Percentiles rank a stretch among this genome's conserved stretches.
These are phyloP conservation scores for Halteria grandinella DNA, from an alignment of 73 alveolate genomes.

Conservation along the genomic window DNA sequence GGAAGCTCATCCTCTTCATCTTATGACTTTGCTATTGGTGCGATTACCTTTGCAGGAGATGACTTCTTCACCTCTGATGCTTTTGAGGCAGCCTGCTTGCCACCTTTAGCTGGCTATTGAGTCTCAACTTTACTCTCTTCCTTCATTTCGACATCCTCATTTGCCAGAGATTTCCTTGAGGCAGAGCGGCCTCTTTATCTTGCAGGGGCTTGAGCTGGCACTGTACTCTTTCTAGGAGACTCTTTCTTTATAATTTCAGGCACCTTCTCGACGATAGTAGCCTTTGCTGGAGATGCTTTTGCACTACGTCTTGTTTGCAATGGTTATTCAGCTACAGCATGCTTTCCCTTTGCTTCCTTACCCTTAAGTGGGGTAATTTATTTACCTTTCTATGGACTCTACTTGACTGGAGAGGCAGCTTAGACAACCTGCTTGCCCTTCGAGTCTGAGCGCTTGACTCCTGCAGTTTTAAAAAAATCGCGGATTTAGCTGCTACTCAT, in stretches of 20 bases:
- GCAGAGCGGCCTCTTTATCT: too few species aligned
- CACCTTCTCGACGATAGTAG: neutral
- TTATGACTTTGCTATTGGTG: neutral
- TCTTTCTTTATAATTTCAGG: too few species aligned
- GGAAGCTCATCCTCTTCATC: neutral
- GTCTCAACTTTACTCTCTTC: too few species aligned
- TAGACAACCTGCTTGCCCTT: slow-evolving; percentile 18
- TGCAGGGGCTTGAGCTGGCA: too few species aligned
- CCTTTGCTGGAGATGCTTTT: neutral
- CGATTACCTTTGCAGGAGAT: neutral
- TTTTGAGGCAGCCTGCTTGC: too few species aligned
- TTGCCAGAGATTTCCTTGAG: too few species aligned
- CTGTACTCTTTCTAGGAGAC: too few species aligned
- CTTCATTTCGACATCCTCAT: too few species aligned
- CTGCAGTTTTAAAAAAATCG: slow-evolving; percentile 5
- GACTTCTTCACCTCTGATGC: neutral
- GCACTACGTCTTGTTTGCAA: neutral
- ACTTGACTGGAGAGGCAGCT: neutral
- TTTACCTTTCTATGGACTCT: neutral
- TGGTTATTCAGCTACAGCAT: neutral
- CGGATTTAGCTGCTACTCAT: slow-evolving; percentile 9
- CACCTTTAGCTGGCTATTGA: too few species aligned
- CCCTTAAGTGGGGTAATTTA: neutral
- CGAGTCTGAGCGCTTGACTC: slow-evolving; percentile 8
- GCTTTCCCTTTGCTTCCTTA: neutral